These are phyloP conservation scores for Microstegium vimineum DNA, from an alignment of 176 grass and related monocot genomes.

Conservation along the genomic window DNA sequence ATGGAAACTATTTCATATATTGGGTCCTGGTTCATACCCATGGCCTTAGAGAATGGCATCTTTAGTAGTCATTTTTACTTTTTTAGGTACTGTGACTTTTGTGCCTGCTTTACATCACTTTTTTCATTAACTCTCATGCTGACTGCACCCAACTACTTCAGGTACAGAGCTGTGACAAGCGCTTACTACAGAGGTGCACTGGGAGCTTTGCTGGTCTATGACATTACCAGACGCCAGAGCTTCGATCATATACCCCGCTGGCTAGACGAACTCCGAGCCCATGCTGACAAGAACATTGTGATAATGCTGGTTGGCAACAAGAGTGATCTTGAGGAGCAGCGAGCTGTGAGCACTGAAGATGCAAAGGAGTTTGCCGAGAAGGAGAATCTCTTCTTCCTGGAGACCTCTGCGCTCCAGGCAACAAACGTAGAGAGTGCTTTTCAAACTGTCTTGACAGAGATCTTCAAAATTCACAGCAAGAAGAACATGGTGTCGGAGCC, in stretches of 20 bases:
- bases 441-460: slow-evolving; percentile 63
- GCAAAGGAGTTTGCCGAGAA: slow-evolving; percentile 76
- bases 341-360: slow-evolving; percentile 51
- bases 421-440: slow-evolving; percentile 66
- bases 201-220: slow-evolving; percentile 65
- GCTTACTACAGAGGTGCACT: slow-evolving; percentile 74
- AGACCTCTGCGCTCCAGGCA: slow-evolving; percentile 62
- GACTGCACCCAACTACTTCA: slow-evolving; percentile 17
- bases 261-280: slow-evolving; percentile 65
- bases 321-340: slow-evolving; percentile 60
- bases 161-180: slow-evolving; percentile 78
- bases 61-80: neutral
- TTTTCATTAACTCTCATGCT: neutral
- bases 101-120: neutral
- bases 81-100: neutral
- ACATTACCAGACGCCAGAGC: slow-evolving; percentile 80
- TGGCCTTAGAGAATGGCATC: neutral
- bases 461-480: slow-evolving; percentile 64
- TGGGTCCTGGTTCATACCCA: neutral
- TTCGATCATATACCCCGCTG: slow-evolving; percentile 81
- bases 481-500: slow-evolving; percentile 48
- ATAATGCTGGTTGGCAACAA: slow-evolving; percentile 91
- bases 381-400: slow-evolving; percentile 73
- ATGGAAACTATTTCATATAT: neutral
- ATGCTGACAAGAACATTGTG: slow-evolving; percentile 76